Evolutionary conservation across 495 filamentous ascomycete species (phyloP).

Genomic region (Aspergillus nanangensis): DNA sequence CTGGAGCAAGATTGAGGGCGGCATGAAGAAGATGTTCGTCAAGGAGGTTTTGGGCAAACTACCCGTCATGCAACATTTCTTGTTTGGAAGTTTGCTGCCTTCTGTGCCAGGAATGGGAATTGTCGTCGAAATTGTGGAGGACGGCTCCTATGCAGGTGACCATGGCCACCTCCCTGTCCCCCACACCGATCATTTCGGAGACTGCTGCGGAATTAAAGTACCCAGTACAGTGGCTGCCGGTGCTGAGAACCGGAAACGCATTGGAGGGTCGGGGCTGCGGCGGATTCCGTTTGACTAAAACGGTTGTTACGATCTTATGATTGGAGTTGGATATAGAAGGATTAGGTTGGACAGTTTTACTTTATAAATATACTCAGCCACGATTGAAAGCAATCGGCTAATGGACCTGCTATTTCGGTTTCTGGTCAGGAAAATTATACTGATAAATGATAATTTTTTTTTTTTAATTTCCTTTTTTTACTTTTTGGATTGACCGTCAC

Average conservation of each 20-base stretch:
- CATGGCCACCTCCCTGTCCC: constrained; percentile 53
- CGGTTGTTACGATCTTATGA: neutral
- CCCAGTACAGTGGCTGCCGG: constrained; percentile 87
- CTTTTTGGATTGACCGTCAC: too few species aligned
- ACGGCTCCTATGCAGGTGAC: constrained; percentile 58
- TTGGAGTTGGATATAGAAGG: neutral
- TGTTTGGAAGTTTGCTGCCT: constrained; percentile 82
- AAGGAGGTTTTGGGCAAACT: constrained; percentile 89
- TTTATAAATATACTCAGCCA: neutral
- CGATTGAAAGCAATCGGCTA: neutral
- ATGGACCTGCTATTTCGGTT: too few species aligned
- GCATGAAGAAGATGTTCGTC: constrained; percentile 95
- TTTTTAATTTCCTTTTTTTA: too few species aligned
- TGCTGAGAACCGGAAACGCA: constrained; percentile 76
- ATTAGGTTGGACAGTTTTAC: neutral
- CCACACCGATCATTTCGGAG: constrained; percentile 69
- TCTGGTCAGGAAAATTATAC: too few species aligned
- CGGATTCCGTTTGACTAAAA: constrained; percentile 86
- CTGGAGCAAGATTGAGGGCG: constrained; percentile 89
- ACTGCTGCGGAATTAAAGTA: constrained; percentile 98
- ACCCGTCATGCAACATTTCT: constrained; percentile 97
- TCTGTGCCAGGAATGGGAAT: constrained; percentile 76
- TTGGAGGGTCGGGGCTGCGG: constrained; percentile 59
- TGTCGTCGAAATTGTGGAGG: constrained; percentile 44
- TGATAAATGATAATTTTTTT: too few species aligned